phyloP scores from a whole-genome alignment of 2,329 filamentous ascomycete species.

The Aspergillus vadensis region DNA sequence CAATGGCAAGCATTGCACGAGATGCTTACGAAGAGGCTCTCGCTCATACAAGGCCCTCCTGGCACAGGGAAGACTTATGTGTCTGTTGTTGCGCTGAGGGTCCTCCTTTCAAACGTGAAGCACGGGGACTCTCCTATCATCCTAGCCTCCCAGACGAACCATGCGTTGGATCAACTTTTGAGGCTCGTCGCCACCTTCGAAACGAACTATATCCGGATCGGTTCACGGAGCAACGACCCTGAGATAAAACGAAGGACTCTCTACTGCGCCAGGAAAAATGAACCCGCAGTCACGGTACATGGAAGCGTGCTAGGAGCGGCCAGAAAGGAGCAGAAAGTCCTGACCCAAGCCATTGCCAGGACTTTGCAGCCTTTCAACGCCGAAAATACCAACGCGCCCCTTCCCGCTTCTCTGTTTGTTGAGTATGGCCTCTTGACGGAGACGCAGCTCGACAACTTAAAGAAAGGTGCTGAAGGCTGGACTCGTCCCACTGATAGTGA shows the following conservation, averaged over 20 bases:
- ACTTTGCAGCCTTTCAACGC: conserved; percentile 48
- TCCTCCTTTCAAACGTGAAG: conserved; percentile 63
- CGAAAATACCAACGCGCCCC: conserved; percentile 42
- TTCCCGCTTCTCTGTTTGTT: conserved; percentile 59
- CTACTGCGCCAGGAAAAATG: conserved; percentile 58
- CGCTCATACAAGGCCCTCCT: conserved; percentile 82
- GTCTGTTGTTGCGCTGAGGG: conserved; percentile 69
- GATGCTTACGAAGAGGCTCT: conserved; percentile 71
- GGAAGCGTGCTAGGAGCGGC: conserved; percentile 47
- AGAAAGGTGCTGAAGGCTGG: conserved; percentile 50
- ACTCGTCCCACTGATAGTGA: conserved; percentile 37
- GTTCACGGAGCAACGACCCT: conserved; percentile 67
- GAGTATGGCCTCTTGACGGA: conserved; percentile 61
- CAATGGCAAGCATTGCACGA: conserved; percentile 69
- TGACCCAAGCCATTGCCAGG: conserved; percentile 45
- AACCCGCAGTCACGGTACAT: conserved; percentile 35
- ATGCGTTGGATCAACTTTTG: conserved; percentile 82
- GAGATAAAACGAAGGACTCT: conserved; percentile 68
- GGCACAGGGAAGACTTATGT: conserved; percentile 80
- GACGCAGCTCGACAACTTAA: conserved; percentile 65
- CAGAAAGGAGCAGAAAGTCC: conserved; percentile 43
- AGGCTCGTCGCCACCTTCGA: conserved; percentile 64
- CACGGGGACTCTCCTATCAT: conserved; percentile 68
- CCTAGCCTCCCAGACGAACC: conserved; percentile 84
- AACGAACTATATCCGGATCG: conserved; percentile 64